Evolutionary conservation across 2,329 filamentous ascomycete species (phyloP), one percentile per base, ranked within the genome.

Genomic region (Diplodia sapinea): DNA sequence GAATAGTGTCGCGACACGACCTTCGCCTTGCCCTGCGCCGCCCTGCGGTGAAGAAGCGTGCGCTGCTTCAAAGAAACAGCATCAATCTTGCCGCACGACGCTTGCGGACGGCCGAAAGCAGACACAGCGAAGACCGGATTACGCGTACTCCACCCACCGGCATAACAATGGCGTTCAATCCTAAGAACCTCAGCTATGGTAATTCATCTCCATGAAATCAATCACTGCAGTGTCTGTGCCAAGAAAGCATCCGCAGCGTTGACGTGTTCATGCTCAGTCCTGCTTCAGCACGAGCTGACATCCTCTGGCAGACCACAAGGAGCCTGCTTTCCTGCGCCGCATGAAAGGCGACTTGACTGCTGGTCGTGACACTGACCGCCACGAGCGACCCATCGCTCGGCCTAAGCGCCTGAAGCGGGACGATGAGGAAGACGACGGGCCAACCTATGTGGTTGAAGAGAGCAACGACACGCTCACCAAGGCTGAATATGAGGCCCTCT

Each of bases 391-490:
- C 11, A 72, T 82, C 26, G 78, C 81, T 12, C 78, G 82, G 62
- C 82, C 82, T 56, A 82, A 79, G 72, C 73, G 75, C 29, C 67
- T 86, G 73, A 73, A 77, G 70, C 17, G 86, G 82, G 68, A 89
- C 71, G 89, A 89, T 50, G 88, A 93, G 69, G 90, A 90, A 13
- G 91, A 94, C 72, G 91, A 94, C 76, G 89, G 84, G 61, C 92
- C 92, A 0, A 84, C 92, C 0, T 88, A 92, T 63, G 87, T 95
- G 4, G 87, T 94, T 71, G 91, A 93, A 75, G 83, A 86, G 4
- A 90, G 88, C 61, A 90, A 92, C 66, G 84, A 89, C 36, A 85
- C 89, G 56, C 78, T 79, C 71, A 87, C 72, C 70, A 85, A 80
- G 73, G 80, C 79, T n/a, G 82, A 85, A 56, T 82, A 83, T 67